Evolutionary conservation across 495 filamentous ascomycete species (phyloP), one percentile per base, ranked within the genome.

Genomic region (Letharia columbiana): DNA sequence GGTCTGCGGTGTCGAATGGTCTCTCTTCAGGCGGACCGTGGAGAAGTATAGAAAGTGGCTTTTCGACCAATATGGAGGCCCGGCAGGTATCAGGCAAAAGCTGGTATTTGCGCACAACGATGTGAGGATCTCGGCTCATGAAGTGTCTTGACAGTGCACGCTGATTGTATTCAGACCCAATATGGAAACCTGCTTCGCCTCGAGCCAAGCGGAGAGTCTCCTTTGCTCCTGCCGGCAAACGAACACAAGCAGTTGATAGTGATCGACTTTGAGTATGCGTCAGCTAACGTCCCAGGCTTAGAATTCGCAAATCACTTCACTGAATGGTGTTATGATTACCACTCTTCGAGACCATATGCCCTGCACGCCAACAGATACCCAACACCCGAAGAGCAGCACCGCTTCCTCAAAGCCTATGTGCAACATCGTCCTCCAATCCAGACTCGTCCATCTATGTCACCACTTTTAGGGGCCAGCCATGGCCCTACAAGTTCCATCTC

Each of bases 301-400:
- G 94, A 99, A 75, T 96, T 99, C 74, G 94, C 92, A 61, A 99
- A 99, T 75, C 94, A 99, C 75, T 99, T 98, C 76, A 86, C 86
- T 39, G 94, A 99, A 76, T 99, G 94, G 94, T 96, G 91, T 73
- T 95, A 97, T 78, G 90, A 99, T 74, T 99, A 99, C 73, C 92
- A 96, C 71, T 85, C 92, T 71, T 74, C 77, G 28, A 74, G 69
- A 11, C 79, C 92, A 4, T 86, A 87, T 78, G 82, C 81, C 15
- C 89, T 90, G 76, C 81, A 89, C 68, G 83, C 83, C n/a, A 73
- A 71, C 41, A 71, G 74, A 47, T 98, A 94, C 73, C 95, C 95
- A 1, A 92, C 82, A 0, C 78, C 80, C 0, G 89, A 90, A 64
- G 86, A 98, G 71, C 94, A 98, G 70, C 80, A 79, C 57, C 88